These are phyloP conservation scores for Colletotrichum eremochloae DNA, from an alignment of 2,329 filamentous ascomycete genomes.

Conservation along the genomic window DNA sequence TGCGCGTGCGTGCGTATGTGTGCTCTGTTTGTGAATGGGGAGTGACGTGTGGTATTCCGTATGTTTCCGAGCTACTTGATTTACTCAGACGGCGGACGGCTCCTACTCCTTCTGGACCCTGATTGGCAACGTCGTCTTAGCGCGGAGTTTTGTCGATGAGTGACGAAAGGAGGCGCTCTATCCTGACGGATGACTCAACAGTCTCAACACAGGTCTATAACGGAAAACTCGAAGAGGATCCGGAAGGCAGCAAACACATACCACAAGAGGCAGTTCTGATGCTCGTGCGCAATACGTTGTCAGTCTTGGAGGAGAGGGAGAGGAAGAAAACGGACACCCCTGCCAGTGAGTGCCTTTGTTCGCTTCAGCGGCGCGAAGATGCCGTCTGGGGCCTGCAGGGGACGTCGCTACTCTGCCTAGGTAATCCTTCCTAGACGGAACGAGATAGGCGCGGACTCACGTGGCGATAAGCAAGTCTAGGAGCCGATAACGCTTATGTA, in stretches of 20 bases:
- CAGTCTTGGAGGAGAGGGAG: background rate
- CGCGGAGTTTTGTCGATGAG: background rate
- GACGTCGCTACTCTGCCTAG: background rate
- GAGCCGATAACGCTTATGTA: background rate
- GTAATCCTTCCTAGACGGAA: background rate
- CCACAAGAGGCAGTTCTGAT: conserved; percentile 5
- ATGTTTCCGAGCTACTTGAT: conserved; percentile 17
- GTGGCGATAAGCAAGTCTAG: background rate
- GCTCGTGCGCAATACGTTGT: conserved; percentile 1
- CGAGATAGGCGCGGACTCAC: conserved; percentile 15
- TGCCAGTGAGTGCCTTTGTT: conserved; percentile 5
- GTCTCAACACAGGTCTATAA: conserved; percentile 6
- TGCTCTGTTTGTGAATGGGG: background rate
- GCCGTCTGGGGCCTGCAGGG: conserved; percentile 5
- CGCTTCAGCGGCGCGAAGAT: conserved; percentile 26
- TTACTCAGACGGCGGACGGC: conserved; percentile 17
- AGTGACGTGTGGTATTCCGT: conserved; percentile 13
- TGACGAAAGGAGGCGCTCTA: conserved; percentile 14
- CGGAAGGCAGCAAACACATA: background rate
- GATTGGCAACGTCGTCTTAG: conserved; percentile 10
- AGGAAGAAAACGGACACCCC: conserved; percentile 13
- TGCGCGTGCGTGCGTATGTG: background rate
- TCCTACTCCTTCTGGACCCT: conserved; percentile 12
- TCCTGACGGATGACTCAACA: conserved; percentile 30
- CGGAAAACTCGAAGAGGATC: background rate